Evolutionary conservation across 192 early-diverging fungal species (phyloP).

Genomic region (Umbelopsis sp.): DNA sequence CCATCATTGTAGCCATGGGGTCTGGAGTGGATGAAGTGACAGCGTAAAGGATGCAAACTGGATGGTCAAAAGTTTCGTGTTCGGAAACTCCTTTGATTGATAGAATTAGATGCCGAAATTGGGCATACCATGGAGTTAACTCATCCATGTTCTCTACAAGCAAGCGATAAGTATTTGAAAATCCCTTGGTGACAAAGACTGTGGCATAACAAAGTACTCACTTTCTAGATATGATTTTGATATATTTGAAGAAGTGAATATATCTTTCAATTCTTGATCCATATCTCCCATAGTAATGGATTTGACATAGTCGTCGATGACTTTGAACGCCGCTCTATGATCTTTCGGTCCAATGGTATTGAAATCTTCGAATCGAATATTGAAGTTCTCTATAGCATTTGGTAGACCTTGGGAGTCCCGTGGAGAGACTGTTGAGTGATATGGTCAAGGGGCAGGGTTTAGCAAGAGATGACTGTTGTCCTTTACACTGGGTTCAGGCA

Average conservation of each 20-base stretch:
- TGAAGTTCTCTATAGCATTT: constrained; percentile 62
- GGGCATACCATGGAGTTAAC: constrained; percentile 84
- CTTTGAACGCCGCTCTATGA: constrained; percentile 45
- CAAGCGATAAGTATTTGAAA: not conserved
- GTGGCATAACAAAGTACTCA: constrained; percentile 12
- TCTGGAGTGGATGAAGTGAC: constrained; percentile 70
- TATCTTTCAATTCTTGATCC: not conserved
- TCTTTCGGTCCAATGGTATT: constrained; percentile 56
- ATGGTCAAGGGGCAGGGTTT: not conserved
- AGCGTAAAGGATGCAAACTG: constrained; percentile 78
- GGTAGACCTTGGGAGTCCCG: constrained; percentile 66
- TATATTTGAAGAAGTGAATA: constrained; percentile 40
- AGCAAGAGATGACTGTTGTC: constrained; percentile 4
- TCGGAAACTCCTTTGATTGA: constrained; percentile 72
- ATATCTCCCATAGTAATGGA: not conserved
- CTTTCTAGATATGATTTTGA: constrained; percentile 51
- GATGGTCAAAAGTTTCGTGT: constrained; percentile 95
- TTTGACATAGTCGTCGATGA: constrained; percentile 55
- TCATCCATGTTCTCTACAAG: constrained; percentile 50
- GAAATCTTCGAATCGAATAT: constrained; percentile 64
- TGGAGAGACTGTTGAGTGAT: constrained; percentile 47
- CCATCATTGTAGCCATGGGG: constrained; percentile 69
- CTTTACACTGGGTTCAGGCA: not conserved
- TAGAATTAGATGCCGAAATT: constrained; percentile 69
- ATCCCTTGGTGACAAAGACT: no score